Base-by-base conservation (phyloP, 1,284 basidiomycete species). In the Papiliotrema terrestris region DNA sequence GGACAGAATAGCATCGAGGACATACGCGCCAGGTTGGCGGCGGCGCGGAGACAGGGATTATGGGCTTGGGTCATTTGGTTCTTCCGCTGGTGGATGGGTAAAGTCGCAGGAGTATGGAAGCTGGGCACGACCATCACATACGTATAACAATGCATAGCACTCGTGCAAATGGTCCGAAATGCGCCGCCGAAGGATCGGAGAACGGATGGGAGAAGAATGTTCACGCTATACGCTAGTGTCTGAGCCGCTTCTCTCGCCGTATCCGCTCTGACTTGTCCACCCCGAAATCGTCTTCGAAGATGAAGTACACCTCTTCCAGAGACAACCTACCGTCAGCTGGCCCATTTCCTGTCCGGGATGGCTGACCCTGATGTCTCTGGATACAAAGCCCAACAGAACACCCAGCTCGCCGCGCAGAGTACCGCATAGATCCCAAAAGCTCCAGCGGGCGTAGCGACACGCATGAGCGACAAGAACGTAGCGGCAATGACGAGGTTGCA, bases 361-460 rank as follows among this genome's bases (percentile, higher is more conserved):
- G 36, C 66, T 49, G 57, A 62, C 51, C 71, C 38, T 81, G 84
- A 67, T 20, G 87, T 89, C 78, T 90, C 88, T 0, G 87, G 88
- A 79, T 89, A 90, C 67, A 83, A 85, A 56, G 78, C 79, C 42
- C 84, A 66, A 56, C 86, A 84, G 72, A 91, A 88, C 13, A 86
- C 25, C 80, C 83, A 85, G 13, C 86, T 86, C 22, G 86, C 74
- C 6, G 85, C 73, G 71, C 87, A 91, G 22, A 90, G 78, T 0
- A 84, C 85, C 0, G 86, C 87, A 67, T 89, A 91, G 69, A 91
- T 85, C 4, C 85, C 86, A 65, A 90, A 90, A 5, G 87, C 86
- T 13, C 88, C 87, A 0, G 87, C 79, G 0, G 89, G 86, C 0
- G 87, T 88, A 68, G 89, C 88, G 25, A 76, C 72, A 42, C 82